phyloP scores from a whole-genome alignment of 2,329 filamentous ascomycete species.

The Trichoderma asperellum region DNA sequence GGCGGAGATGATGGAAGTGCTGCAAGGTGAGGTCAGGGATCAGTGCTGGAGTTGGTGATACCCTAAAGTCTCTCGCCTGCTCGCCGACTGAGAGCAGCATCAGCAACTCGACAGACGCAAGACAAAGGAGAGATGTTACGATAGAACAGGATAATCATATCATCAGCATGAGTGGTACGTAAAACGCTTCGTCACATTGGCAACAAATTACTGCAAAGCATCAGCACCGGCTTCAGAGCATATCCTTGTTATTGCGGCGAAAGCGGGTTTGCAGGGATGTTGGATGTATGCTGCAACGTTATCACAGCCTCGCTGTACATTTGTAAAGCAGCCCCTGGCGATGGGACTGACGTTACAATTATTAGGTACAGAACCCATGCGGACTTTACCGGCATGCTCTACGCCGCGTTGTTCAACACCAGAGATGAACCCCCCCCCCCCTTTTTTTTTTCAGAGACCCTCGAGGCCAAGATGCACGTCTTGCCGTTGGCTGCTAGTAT shows the following conservation, averaged over 20 bases:
- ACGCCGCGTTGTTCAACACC: neutral
- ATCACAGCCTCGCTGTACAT: conserved; percentile 8
- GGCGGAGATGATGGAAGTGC: neutral
- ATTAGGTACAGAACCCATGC: neutral
- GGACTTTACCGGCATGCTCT: neutral
- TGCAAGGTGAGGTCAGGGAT: neutral
- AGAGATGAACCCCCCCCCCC: too few relatives aligned
- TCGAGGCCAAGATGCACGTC: neutral
- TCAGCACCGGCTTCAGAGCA: neutral
- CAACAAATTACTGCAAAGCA: neutral
- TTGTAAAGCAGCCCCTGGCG: neutral
- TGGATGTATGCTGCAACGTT: neutral
- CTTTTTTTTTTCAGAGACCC: neutral
- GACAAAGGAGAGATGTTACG: neutral
- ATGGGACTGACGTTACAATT: neutral
- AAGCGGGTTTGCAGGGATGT: conserved; percentile 12
- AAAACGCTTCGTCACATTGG: neutral
- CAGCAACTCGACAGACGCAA: neutral
- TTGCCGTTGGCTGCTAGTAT: neutral
- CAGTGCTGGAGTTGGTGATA: neutral
- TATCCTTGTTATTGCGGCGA: neutral
- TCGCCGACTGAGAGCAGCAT: neutral
- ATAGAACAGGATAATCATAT: neutral
- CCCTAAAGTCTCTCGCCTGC: neutral
- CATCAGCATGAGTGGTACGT: neutral